Conservation (phyloP, 345 rosid species). For the Aquilaria malaccensis region DNA sequence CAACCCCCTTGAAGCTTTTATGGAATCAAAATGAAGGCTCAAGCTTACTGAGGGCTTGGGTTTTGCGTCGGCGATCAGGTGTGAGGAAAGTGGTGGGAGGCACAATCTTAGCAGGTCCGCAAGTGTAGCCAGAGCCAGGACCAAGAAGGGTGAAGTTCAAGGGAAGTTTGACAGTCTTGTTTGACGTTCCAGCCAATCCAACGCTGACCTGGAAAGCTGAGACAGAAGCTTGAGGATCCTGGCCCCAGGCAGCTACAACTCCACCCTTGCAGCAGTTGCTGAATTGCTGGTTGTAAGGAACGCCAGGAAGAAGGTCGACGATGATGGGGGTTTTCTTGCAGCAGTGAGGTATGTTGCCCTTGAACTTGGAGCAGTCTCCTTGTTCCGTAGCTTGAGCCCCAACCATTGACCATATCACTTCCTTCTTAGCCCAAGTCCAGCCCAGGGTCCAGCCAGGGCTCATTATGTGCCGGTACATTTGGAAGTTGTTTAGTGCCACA, state of each 20-base stretch:
- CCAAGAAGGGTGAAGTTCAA: constrained; percentile 81
- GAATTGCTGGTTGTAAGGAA: constrained; percentile 73
- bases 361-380: constrained; percentile 96
- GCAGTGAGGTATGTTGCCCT: constrained; percentile 73
- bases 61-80: constrained; percentile 51
- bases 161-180: constrained; percentile 79
- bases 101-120: constrained; percentile 74
- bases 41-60: constrained; percentile 76
- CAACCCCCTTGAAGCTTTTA: no score
- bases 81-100: constrained; percentile 59
- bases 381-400: constrained; percentile 89
- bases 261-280: constrained; percentile 93
- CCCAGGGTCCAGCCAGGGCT: constrained; percentile 83
- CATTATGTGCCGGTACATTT: constrained; percentile 65
- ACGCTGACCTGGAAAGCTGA: constrained; percentile 74
- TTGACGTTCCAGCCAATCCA: constrained; percentile 70
- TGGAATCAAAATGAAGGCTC: not conserved
- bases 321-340: constrained; percentile 69
- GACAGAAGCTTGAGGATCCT: constrained; percentile 63
- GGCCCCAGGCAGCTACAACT: constrained; percentile 69
- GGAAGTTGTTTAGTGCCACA: constrained; percentile 71
- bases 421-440: constrained; percentile 93
- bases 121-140: constrained; percentile 84
- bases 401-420: constrained; percentile 70
- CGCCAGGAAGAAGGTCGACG: constrained; percentile 75